phyloP scores from a whole-genome alignment of 2,329 filamentous ascomycete genomes.

The Blastomyces parvus region DNA sequence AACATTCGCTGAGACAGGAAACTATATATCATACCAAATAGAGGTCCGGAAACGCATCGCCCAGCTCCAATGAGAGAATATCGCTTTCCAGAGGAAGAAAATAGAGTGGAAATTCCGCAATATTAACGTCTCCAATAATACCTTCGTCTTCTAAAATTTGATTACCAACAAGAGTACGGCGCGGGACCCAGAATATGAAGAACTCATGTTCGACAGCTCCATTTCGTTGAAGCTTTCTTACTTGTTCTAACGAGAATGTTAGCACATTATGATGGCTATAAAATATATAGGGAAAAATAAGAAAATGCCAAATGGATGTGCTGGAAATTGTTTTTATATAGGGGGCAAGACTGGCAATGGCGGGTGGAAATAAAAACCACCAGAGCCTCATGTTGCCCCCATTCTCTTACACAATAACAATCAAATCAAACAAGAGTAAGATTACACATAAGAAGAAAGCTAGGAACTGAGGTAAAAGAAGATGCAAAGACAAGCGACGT shows the following conservation, averaged over 20 bases:
- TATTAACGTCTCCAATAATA: constrained; percentile 82
- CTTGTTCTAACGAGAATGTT: constrained; percentile 62
- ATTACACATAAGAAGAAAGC: constrained; percentile 1
- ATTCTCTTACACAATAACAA: constrained; percentile 4
- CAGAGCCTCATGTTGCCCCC: constrained; percentile 54
- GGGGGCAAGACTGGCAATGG: constrained; percentile 50
- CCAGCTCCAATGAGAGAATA: constrained; percentile 79
- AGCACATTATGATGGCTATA: constrained; percentile 50
- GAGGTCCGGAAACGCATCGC: constrained; percentile 76
- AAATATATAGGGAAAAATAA: constrained; percentile 25
- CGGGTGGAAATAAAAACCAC: constrained; percentile 45
- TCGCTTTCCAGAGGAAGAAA: constrained; percentile 91
- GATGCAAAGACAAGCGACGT: constrained; percentile 15
- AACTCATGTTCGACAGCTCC: constrained; percentile 90
- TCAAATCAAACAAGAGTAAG: neutral
- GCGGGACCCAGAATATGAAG: constrained; percentile 90
- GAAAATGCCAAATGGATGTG: constrained; percentile 38
- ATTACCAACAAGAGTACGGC: constrained; percentile 83
- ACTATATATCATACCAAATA: constrained; percentile 52
- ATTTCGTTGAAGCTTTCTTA: constrained; percentile 78
- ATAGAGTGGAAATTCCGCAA: constrained; percentile 75
- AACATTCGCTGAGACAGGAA: constrained; percentile 6
- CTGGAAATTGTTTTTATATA: constrained; percentile 33
- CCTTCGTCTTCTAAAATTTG: constrained; percentile 86
- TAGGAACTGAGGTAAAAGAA: constrained; percentile 12